Percentiles rank a stretch among this genome's conserved stretches.
phyloP scores from a whole-genome alignment of 192 early-diverging fungal species.

The Umbelopsis ramanniana region DNA sequence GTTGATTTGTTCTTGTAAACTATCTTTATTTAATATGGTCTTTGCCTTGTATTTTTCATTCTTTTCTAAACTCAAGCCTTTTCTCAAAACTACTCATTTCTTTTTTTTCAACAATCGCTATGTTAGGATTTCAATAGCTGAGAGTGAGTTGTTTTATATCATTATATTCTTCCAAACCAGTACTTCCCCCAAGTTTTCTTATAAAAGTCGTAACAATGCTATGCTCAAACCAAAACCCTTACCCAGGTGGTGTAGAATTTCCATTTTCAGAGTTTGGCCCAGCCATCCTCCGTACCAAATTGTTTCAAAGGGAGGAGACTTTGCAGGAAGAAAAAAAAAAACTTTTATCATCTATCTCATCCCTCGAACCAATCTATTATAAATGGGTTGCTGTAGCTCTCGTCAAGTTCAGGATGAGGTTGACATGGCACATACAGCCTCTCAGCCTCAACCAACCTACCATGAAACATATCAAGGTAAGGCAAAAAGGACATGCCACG shows the following conservation, averaged over 20 bases:
- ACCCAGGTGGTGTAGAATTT: conserved; percentile 2
- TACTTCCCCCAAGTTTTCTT: too few relatives aligned
- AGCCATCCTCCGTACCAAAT: conserved; percentile 12
- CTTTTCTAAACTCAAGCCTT: not conserved
- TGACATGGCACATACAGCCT: not conserved
- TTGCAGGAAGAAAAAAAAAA: not conserved
- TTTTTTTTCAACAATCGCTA: not conserved
- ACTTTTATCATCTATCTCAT: not conserved
- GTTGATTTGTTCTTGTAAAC: not conserved
- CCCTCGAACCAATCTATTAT: not conserved
- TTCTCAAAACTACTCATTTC: not conserved
- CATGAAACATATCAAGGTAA: not conserved
- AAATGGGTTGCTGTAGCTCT: conserved; percentile 17
- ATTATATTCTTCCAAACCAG: too few relatives aligned
- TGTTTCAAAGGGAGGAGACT: conserved; percentile 1
- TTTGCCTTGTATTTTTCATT: not conserved
- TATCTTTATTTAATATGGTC: not conserved
- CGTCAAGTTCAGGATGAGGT: conserved; percentile 17
- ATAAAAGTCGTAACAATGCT: too few relatives aligned
- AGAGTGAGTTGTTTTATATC: too few relatives aligned
- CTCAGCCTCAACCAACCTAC: not conserved
- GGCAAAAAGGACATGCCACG: not conserved
- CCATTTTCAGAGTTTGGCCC: not conserved
- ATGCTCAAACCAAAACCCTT: too few relatives aligned
- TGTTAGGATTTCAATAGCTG: too few relatives aligned